Base-by-base conservation (phyloP, 2,329 filamentous ascomycete genomes). In the Trichoderma cornu-damae region DNA sequence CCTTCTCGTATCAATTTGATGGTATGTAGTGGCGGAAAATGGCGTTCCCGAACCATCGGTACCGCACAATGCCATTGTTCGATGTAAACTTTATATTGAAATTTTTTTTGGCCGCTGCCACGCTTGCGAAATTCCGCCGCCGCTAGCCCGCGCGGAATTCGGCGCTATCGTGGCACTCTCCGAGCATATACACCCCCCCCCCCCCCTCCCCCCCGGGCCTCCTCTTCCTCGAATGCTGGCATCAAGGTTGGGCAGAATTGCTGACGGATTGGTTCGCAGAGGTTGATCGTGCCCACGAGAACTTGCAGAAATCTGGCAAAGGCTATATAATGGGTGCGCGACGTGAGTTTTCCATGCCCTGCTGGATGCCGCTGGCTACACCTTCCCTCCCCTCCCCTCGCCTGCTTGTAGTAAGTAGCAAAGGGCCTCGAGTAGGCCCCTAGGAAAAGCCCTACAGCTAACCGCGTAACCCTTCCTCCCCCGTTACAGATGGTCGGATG, bases 241-340 rank as follows among this genome's bases (percentile, higher is more conserved):
- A n/a, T n/a, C n/a, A n/a, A n/a, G n/a, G n/a, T n/a, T n/a, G n/a
- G n/a, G n/a, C 14, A 59, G 6, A 20, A 24, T 30, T 40, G 44
- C 58, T 59, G 43, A 59, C 37, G 14, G 28, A 22, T 47, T 1
- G 8, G 20, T 34, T 62, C 64, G 50, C 69, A 96, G 94, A 99
- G 83, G 91, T 99, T 67, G 94, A 97, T 64, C 88, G 93, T 71
- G 93, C 93, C 65, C 86, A 93, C 68, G 94, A 97, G 69, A 97
- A 97, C 73, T 83, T 99, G 60, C 83, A 93, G 69, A 97, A 97
- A 82, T 96, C 92, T 72, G 92, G 92, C 68, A 97, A 97, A 79
- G 86, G 92, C 76, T 94, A 93, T 75, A 84, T 81, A 68, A 76
- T 77, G 69, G 79, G 79, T 68, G 82, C 78, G 68, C 90, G 94